A percentile compares a stretch with the other conserved stretches of the same genome.
phyloP scores from a whole-genome alignment of 208 protist species.

The Leishmania tropica region DNA sequence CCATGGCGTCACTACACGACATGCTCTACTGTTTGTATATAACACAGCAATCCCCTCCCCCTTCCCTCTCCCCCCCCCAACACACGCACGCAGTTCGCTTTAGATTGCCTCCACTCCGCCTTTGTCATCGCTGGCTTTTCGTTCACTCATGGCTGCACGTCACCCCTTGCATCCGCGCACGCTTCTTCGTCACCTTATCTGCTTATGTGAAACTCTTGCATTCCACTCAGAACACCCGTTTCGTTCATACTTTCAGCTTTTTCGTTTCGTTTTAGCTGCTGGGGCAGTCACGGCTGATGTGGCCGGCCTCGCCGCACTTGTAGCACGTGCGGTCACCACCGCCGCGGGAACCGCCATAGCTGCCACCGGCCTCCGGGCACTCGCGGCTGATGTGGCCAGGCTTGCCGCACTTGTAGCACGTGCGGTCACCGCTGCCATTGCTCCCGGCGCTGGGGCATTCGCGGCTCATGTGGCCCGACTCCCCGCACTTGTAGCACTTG shows the following conservation, averaged over 20 bases:
- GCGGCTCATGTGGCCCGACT: conserved; percentile 81
- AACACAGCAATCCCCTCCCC: not conserved
- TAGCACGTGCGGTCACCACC: conserved; percentile 70
- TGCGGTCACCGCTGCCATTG: conserved; percentile 54
- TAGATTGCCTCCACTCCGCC: not conserved
- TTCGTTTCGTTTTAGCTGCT: conserved; percentile 12
- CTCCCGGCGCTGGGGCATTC: conserved; percentile 69
- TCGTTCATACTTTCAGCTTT: not conserved
- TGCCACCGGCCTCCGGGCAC: conserved; percentile 57
- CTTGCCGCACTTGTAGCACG: conserved; percentile 87
- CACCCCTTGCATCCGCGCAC: not conserved
- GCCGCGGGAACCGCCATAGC: conserved; percentile 28
- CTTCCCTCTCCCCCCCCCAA: not conserved
- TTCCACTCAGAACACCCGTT: not conserved
- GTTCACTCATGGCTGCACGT: not conserved
- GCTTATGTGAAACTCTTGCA: not conserved
- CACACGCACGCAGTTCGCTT: not conserved
- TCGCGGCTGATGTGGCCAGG: conserved; percentile 80
- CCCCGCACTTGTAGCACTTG: conserved; percentile 87
- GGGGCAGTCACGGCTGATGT: conserved; percentile 87
- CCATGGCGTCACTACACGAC: not conserved
- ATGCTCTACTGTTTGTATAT: not conserved
- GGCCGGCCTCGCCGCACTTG: conserved; percentile 82
- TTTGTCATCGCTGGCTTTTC: not conserved
- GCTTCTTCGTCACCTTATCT: not conserved